These are phyloP conservation scores for Daedaleopsis sinensis DNA, from an alignment of 768 basidiomycete species.

Conservation along the genomic window DNA sequence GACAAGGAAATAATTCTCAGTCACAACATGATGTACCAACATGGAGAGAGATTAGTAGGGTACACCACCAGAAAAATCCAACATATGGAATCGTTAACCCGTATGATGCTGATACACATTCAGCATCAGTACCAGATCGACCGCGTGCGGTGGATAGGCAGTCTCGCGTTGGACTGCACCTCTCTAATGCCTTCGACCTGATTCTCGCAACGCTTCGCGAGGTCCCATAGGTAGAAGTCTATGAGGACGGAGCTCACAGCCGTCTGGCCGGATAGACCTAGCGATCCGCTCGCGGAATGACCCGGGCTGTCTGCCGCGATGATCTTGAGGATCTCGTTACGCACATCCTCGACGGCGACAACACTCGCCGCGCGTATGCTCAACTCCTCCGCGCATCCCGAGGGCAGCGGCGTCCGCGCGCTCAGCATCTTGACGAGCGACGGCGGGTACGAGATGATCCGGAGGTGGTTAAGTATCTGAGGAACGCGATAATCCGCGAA, in stretches of 20 bases:
- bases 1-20: too few species aligned
- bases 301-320: slow-evolving; percentile 13
- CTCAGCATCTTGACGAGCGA: slow-evolving; percentile 55
- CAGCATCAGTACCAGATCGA: slow-evolving; percentile 91
- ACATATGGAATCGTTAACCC: too few species aligned
- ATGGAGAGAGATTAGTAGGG: too few species aligned
- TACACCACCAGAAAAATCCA: too few species aligned
- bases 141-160: slow-evolving; percentile 78
- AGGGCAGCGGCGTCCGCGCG: slow-evolving; percentile 45
- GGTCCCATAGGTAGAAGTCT: slow-evolving; percentile 91
- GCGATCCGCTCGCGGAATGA: too few species aligned
- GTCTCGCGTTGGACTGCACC: slow-evolving; percentile 51
- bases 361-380: slow-evolving; percentile 82
- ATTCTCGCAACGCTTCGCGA: slow-evolving; percentile 68
- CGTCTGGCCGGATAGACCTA: not conserved
- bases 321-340: slow-evolving; percentile 53
- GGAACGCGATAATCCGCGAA: slow-evolving; percentile 94
- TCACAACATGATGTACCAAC: too few species aligned
- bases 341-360: slow-evolving; percentile 74
- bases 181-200: slow-evolving; percentile 64
- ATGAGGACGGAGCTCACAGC: slow-evolving; percentile 75
- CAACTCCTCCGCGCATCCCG: slow-evolving; percentile 71
- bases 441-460: slow-evolving; percentile 70
- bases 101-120: too few species aligned
- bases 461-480: slow-evolving; percentile 85